Evolutionary conservation across 345 rosid species (phyloP), one percentile per base, ranked within the genome.

Genomic region (Eucalyptus lansdowneana): DNA sequence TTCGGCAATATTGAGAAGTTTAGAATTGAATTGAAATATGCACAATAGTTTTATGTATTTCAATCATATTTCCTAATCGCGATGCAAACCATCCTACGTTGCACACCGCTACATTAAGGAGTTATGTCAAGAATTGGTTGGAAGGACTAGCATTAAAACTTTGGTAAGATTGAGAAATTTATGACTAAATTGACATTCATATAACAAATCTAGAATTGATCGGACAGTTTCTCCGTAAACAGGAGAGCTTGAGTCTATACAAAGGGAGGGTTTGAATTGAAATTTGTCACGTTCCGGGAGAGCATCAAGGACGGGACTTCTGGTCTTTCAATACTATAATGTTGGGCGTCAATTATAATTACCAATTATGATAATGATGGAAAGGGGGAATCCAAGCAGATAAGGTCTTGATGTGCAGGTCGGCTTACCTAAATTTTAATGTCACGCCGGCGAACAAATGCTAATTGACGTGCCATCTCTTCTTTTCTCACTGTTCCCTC

Each of bases 1-100:
- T 56, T 10, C 14, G 0, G 0, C 0, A 25, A 24, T 0, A 24
- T 24, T 25, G 0, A 56, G 2, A 56, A 10, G 29, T 24, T 24
- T 56, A 24, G 0, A 25, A 24, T 22, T 10, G 6, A 56, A 56
- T 10, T 22, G 1, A 24, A 3, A 56, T 24, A 22, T 56, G 0
- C 1, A 24, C 0, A 22, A 24, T 0, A 4, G 0, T 4, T 53
- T 53, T 21, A 8, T 8, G 25, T 21, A 1, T 53, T 53, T 53
- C 25, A 8, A 21, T 53, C 2, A 53, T 53, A 53, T 53, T 53
- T 53, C 5, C 1, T 0, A 53, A 21, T 53, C 11, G 2, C 1
- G 11, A 53, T 21, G 11, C 58, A 53, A 53, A 5, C 11, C 58
- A 53, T 53, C 11, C 1, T 53, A 53, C 2, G 5, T 65, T 11